Percentiles rank a stretch among this genome's conserved stretches.
Conservation (phyloP, 306 rosid genomes). For the Boehmeria nivea region DNA sequence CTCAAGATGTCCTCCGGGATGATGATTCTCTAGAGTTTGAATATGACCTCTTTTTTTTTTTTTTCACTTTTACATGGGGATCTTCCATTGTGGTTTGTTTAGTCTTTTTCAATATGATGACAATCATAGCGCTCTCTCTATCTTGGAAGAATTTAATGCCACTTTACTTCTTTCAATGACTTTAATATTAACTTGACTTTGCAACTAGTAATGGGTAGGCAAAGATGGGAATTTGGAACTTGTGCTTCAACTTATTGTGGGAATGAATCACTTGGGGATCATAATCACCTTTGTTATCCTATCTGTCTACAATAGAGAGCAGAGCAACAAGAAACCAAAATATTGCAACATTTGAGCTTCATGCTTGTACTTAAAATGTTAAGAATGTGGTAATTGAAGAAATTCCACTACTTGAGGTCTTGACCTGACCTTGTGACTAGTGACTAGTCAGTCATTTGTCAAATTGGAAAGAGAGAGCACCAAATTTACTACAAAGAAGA, state of each 20-base stretch:
- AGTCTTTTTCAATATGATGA: background rate
- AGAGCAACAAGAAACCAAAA: no score
- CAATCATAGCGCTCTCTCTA: background rate
- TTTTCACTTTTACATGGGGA: conserved; percentile 10
- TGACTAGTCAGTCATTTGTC: no score
- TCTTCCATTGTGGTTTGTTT: conserved; percentile 10
- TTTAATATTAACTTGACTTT: background rate
- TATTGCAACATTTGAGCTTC: no score
- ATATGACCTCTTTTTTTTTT: no score
- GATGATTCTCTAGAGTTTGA: no score
- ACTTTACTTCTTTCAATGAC: background rate
- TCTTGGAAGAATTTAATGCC: conserved; percentile 3
- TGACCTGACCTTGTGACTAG: no score
- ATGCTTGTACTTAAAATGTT: no score
- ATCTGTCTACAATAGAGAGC: background rate
- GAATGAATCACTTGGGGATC: background rate
- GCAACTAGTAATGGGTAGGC: background rate
- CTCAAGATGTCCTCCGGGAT: no score
- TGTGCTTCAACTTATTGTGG: conserved; percentile 1
- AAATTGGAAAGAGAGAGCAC: no score
- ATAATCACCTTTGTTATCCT: conserved; percentile 4
- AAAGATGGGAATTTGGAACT: conserved; percentile 14
- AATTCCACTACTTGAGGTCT: no score
- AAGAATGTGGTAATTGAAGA: no score
- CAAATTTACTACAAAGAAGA: background rate